Conservation (phyloP, 1,284 basidiomycete genomes). For the Blastosporella zonata region DNA sequence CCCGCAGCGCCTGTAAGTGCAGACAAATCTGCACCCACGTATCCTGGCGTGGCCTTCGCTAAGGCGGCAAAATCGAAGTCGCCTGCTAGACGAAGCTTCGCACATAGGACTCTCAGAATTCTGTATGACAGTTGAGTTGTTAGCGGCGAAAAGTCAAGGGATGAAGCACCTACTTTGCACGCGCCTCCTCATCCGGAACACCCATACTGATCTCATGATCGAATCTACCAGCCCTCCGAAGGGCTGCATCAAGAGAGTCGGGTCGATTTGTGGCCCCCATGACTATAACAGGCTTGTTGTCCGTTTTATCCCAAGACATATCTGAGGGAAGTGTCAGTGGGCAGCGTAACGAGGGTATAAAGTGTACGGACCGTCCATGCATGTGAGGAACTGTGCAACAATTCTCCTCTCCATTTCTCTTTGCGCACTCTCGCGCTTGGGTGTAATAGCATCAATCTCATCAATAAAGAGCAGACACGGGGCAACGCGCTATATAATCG, state of each 20-base stretch:
- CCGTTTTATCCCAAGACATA: conserved; percentile 88
- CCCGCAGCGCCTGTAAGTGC: conserved; percentile 93
- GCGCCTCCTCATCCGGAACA: conserved; percentile 88
- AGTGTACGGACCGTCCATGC: conserved; percentile 82
- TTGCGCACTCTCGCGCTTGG: conserved; percentile 95
- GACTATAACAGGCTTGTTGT: conserved; percentile 88
- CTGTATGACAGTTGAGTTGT: conserved; percentile 34
- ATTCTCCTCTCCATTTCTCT: conserved; percentile 98
- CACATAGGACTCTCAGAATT: conserved; percentile 78
- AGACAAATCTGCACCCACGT: conserved; percentile 93
- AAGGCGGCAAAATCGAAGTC: conserved; percentile 81
- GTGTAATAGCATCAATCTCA: conserved; percentile 97
- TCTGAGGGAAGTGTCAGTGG: conserved; percentile 41
- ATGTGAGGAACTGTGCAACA: conserved; percentile 95
- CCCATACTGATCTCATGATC: conserved; percentile 98
- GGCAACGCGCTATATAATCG: conserved; percentile 69
- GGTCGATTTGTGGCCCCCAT: conserved; percentile 97
- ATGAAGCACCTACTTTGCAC: conserved; percentile 71
- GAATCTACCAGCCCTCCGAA: conserved; percentile 91
- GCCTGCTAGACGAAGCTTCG: conserved; percentile 74
- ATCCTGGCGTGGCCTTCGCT: conserved; percentile 94
- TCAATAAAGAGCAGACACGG: conserved; percentile 94
- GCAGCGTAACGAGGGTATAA: neutral
- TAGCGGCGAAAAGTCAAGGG: conserved; percentile 1
- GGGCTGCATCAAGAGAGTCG: conserved; percentile 90